These are phyloP conservation scores for Agarophyton chilense DNA, from an alignment of 23 red algal genomes.

Conservation along the genomic window DNA sequence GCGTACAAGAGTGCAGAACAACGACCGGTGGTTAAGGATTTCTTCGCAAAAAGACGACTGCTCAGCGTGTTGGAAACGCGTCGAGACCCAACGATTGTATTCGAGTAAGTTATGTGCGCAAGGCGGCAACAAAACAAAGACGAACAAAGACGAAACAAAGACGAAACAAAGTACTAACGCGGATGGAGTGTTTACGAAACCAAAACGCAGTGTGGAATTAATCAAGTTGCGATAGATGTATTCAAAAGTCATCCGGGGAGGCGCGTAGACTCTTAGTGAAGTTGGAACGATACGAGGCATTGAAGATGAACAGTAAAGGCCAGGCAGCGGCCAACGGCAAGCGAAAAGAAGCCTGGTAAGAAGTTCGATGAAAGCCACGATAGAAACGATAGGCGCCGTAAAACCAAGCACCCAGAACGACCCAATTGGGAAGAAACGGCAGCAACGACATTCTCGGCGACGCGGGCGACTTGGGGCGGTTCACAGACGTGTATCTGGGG, in stretches of 20 bases:
- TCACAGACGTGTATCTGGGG: neutral
- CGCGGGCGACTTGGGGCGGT: neutral
- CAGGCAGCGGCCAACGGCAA: conserved; percentile 64
- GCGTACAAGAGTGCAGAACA: conserved; percentile 61
- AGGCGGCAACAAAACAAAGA: neutral
- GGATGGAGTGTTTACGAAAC: neutral
- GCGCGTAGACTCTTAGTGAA: conserved; percentile 68
- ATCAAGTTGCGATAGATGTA: conserved; percentile 41
- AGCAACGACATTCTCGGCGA: conserved; percentile 34
- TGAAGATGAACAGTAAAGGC: conserved; percentile 61
- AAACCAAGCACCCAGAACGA: conserved; percentile 45
- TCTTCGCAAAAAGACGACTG: conserved; percentile 64
- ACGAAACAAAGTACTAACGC: neutral
- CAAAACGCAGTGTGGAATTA: conserved; percentile 36
- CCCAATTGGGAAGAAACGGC: conserved; percentile 59
- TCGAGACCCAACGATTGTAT: conserved; percentile 78
- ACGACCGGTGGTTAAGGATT: conserved; percentile 40
- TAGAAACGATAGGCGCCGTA: conserved; percentile 73
- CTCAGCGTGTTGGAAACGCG: conserved; percentile 74
- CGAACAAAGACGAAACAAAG: no score
- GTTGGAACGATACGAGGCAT: conserved; percentile 72
- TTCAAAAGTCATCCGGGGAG: conserved; percentile 26
- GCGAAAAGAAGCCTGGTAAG: conserved; percentile 56
- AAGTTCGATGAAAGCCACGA: conserved; percentile 66
- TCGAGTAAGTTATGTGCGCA: conserved; percentile 54